Base-by-base conservation (phyloP, 2,329 filamentous ascomycete species). In the Cladorrhinum sp. region DNA sequence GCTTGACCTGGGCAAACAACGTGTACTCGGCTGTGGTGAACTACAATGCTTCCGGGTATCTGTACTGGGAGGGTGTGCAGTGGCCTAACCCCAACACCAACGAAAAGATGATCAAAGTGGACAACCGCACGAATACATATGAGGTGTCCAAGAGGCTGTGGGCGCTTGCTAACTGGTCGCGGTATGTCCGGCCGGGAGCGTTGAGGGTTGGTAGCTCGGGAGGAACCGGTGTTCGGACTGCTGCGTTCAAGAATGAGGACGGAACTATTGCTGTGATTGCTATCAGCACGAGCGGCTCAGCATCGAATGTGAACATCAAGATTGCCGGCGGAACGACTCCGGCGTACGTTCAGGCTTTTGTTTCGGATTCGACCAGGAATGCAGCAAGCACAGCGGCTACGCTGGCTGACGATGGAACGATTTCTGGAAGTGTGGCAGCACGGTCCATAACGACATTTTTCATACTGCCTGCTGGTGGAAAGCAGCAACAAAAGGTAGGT, bases 1-100 rank as follows among this genome's bases (percentile, higher is more conserved):
- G 82, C 4, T 72, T 82, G 64, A 82, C 80, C 2, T 85, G 81
- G 81, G 82, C 82, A 1, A 79, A 80, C 65, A 79, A 80, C 64
- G 77, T 85, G 49, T 79, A 80, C 69, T 75, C 74, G 24, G 80
- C 76, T 18, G 71, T 85, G n/a, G 75, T 80, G 7, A 78, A 77
- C 66, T 75, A 75, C 32, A 79, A 80, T 65, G 72, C 81, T 5
- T 79, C 76, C 9, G 82, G 76, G 0, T 84, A 82, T 66, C 72
- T 85, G 4, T 84, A 81, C 71, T 85, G 82, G 82, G 78, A 81
- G 67, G 80, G 80, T 27, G 70, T 72, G 18, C 69, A 74, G 64
- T 68, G 66, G 66, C 67, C 66, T 8, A 70, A 67, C 63, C 71
- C 71, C 13, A 70, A 69, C 61, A 74, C 72, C 12, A 73, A 74